phyloP scores from a whole-genome alignment of 1,139 yeast genomes.

The Suhomyces bribrorum region DNA sequence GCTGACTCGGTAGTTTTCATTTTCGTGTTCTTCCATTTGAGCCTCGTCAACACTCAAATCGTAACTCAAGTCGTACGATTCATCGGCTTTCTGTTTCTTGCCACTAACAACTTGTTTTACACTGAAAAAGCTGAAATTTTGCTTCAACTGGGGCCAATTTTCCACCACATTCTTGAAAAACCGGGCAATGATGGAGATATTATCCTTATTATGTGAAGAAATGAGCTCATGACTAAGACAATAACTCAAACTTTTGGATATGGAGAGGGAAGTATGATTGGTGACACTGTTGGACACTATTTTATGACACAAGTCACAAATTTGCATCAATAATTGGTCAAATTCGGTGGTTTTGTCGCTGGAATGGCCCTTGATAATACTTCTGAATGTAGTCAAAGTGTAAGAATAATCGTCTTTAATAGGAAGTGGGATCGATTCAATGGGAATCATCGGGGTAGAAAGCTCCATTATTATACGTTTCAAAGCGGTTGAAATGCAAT shows the following conservation, averaged over 20 bases:
- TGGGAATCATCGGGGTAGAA: slow-evolving; percentile 47
- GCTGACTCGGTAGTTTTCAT: slow-evolving; percentile 16
- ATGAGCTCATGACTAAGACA: slow-evolving; percentile 54
- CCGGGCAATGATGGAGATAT: slow-evolving; percentile 50
- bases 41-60: slow-evolving; percentile 32
- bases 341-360: slow-evolving; percentile 13
- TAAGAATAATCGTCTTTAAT: slow-evolving; percentile 45
- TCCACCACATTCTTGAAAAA: slow-evolving; percentile 51
- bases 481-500: slow-evolving; percentile 57
- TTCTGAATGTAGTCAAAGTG: slow-evolving; percentile 36
- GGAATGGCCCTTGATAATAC: slow-evolving; percentile 24
- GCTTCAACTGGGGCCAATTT: slow-evolving; percentile 37
- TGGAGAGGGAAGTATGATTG: slow-evolving; percentile 45
- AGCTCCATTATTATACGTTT: slow-evolving; percentile 49
- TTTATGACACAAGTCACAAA: slow-evolving; percentile 41
- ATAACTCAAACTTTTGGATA: slow-evolving; percentile 52
- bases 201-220: slow-evolving; percentile 45
- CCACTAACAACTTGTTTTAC: slow-evolving; percentile 28
- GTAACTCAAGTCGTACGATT: slow-evolving; percentile 32
- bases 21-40: slow-evolving; percentile 20
- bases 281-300: slow-evolving; percentile 39
- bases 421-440: slow-evolving; percentile 46
- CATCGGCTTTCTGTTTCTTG: slow-evolving; percentile 23
- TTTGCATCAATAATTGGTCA: slow-evolving; percentile 36
- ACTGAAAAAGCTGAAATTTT: slow-evolving; percentile 14